Conservation (phyloP, 345 rosid species). For the Nasturtium officinale region DNA sequence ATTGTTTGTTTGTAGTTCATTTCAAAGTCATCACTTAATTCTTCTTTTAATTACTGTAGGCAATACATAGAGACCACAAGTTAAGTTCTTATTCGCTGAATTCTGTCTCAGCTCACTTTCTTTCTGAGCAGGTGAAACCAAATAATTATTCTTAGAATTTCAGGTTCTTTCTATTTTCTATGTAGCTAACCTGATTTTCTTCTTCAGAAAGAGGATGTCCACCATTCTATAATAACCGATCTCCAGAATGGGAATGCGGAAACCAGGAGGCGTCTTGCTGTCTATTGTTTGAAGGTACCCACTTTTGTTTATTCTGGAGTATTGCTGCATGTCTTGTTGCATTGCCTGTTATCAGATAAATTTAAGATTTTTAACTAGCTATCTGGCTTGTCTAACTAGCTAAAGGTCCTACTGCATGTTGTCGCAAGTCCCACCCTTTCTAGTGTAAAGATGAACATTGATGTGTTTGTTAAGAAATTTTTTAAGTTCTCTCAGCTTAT, state of each 20-base stretch:
- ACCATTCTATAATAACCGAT: slow-evolving; percentile 97
- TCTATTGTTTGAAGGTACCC: slow-evolving; percentile 91
- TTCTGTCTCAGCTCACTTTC: slow-evolving; percentile 97
- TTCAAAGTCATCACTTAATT: slow-evolving; percentile 20
- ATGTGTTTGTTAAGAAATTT: background rate
- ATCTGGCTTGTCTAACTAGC: slow-evolving; percentile 19
- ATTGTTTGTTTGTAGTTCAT: slow-evolving; percentile 11
- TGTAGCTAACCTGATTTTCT: slow-evolving; percentile 24
- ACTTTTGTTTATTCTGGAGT: slow-evolving; percentile 22
- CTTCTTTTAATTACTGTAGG: slow-evolving; percentile 50
- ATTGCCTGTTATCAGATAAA: slow-evolving; percentile 18
- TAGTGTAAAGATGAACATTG: slow-evolving; percentile 9
- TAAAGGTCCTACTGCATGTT: slow-evolving; percentile 26
- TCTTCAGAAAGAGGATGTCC: slow-evolving; percentile 95
- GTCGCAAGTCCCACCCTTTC: slow-evolving; percentile 12
- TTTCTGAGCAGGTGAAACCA: slow-evolving; percentile 81
- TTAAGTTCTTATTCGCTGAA: slow-evolving; percentile 95
- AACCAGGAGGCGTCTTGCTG: slow-evolving; percentile 98
- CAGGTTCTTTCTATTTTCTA: slow-evolving; percentile 6
- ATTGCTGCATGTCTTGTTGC: slow-evolving; percentile 15
- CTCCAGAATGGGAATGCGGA: slow-evolving; percentile 99
- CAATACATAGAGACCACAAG: slow-evolving; percentile 84
- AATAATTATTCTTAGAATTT: slow-evolving; percentile 8
- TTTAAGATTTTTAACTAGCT: slow-evolving; percentile 14
- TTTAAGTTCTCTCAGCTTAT: background rate